Evolutionary conservation across 495 filamentous ascomycete genomes (phyloP), one percentile per base, ranked within the genome.

Genomic region (Penicillium steckii): DNA sequence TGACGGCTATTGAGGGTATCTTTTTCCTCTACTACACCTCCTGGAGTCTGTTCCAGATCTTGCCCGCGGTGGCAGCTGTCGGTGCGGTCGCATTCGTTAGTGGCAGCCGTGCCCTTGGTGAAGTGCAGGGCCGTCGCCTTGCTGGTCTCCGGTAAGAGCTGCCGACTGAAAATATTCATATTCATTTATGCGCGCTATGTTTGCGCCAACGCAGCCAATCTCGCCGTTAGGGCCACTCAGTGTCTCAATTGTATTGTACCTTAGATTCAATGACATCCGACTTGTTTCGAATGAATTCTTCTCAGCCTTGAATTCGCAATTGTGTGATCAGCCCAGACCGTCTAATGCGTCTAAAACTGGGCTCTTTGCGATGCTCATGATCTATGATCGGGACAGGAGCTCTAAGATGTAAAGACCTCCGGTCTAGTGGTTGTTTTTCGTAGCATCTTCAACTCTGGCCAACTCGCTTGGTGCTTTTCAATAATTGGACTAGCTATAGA

Each of bases 21-120:
- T 97, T 97, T 74, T 91, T 91, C 79, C 69, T 96, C 67, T 98
- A 98, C 78, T 98, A 97, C 67, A 88, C 80, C 25, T 86, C 73
- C 58, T 97, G 93, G 94, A 96, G 85, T 59, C 75, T 98, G 40
- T 98, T 97, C 80, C 87, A 95, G 75, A 81, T 81, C 23, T 80
- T 98, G 32, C 91, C 91, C 8, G 85, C 84, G 45, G 83, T 83
- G 55, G 81, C 77, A 27, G 72, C 80, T 35, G 81, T 88, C 44
- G 86, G 85, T 18, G 68, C 77, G 38, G 82, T 91, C 47, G 81
- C 88, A 19, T 91, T 95, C 62, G 69, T 97, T 35, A 95, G 90
- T 68, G 95, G 94, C 48, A 91, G 87, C 61, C 87, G 93, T 67
- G 95, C 94, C 19, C 75, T 98, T 59, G 85, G 88, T 37, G 94